Base-by-base conservation (phyloP, 768 basidiomycete genomes). In the Auriscalpium orientale region DNA sequence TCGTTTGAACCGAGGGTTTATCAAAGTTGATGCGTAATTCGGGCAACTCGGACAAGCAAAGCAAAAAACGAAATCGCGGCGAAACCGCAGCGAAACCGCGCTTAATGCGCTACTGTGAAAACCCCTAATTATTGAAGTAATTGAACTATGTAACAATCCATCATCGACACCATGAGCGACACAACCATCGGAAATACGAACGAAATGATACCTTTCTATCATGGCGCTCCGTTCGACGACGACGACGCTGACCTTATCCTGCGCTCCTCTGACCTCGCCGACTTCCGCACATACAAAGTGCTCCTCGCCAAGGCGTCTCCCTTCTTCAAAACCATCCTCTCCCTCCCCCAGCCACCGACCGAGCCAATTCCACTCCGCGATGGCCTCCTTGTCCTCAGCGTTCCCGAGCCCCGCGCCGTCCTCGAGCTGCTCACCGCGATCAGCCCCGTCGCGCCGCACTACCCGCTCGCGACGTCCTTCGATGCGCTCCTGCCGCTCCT, bases 261-360 rank as follows among this genome's bases (percentile, higher is more conserved):
- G 5, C 57, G 56, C 9, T 63, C 62, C 2, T 18, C 37, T 1
- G 62, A 63, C 28, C 36, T 50, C 46, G 28, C 57, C 18, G 53
- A 58, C 28, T 63, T 58, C 33, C 57, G 44, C 8, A 53, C 57
- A 13, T 58, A 63, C 48, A 53, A 49, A 36, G 37, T 56, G 34
- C 54, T 63, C 37, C 18, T 63, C 6, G 46, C 50, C 15, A 51
- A 51, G 33, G 55, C 58, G 13, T 59, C 58, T 22, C 54, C 55
- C 50, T 33, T 56, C 5, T 51, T 59, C 49, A 46, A 37, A 22
- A 49, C 33, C 36, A 51, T 56, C 44, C 52, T 56, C 37, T 46
- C 56, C 5, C 49, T 52, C 7, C 51, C 45, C n/a, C 51, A 51
- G 40, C 18, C 40, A 15, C 40, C 40, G 18, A 13, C 40, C 18